A percentile compares a stretch with the other conserved stretches of the same genome.
Evolutionary conservation across 129 eudicot species (phyloP).

Genomic region (Chrysanthemum makinoi): DNA sequence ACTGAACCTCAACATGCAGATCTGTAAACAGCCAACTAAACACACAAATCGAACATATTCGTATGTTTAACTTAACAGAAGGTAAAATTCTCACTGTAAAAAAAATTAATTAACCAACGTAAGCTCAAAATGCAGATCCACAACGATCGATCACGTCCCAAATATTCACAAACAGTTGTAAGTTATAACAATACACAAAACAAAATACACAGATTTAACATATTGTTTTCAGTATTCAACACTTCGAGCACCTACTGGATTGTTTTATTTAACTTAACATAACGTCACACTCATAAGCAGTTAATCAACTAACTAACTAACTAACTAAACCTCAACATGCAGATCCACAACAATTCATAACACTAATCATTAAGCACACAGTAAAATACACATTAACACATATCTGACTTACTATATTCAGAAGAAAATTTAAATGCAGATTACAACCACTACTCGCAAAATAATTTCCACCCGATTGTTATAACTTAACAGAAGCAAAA

Average conservation of each 20-base stretch:
- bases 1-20: slow-evolving; percentile 17
- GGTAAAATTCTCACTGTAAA: no score
- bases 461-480: no score
- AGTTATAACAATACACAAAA: no score
- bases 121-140: slow-evolving; percentile 16
- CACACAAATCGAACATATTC: no score
- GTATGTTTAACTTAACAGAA: no score
- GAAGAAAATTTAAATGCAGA: not conserved
- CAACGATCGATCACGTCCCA: not conserved
- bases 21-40: not conserved
- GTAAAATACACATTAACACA: no score
- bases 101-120: not conserved
- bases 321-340: slow-evolving; percentile 1
- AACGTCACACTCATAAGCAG: not conserved
- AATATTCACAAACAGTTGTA: not conserved
- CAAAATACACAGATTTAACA: no score
- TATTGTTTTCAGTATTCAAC: no score
- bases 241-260: no score
- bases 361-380: not conserved
- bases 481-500: not conserved
- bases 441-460: not conserved
- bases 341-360: slow-evolving; percentile 14
- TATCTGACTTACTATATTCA: not conserved
- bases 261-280: not conserved
- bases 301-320: not conserved